Evolutionary conservation across 768 basidiomycete species (phyloP).

Genomic region (Macrocybe gigantea): DNA sequence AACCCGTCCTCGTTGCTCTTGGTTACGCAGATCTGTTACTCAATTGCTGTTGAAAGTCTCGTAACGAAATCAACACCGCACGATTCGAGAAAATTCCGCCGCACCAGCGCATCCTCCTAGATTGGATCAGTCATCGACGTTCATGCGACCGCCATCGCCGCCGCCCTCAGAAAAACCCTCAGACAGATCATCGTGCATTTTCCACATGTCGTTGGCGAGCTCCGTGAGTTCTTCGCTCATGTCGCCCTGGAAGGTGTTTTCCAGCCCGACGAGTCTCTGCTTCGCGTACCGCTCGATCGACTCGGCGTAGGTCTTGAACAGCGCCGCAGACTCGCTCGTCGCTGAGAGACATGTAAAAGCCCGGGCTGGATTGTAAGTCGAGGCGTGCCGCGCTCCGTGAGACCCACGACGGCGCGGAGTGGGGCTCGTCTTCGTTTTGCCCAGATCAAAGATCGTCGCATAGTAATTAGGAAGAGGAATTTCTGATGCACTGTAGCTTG

Average conservation of each 20-base stretch:
- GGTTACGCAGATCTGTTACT: too few species aligned
- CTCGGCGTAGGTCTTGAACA: slow-evolving; percentile 48
- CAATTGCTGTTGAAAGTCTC: too few species aligned
- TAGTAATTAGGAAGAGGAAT: too few species aligned
- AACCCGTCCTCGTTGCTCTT: too few species aligned
- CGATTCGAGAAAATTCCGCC: not conserved
- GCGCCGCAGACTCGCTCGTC: slow-evolving; percentile 27
- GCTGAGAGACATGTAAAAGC: slow-evolving; percentile 43
- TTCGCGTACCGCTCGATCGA: slow-evolving; percentile 40
- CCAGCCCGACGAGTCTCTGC: slow-evolving; percentile 24
- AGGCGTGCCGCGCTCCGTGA: too few species aligned
- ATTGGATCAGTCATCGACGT: slow-evolving; percentile 8
- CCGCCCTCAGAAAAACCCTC: too few species aligned
- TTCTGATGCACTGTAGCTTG: too few species aligned
- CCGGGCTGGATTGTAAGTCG: too few species aligned
- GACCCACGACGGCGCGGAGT: too few species aligned
- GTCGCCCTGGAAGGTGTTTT: too few species aligned
- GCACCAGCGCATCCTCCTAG: not conserved
- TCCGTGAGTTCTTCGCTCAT: slow-evolving; percentile 48
- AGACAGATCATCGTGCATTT: slow-evolving; percentile 39
- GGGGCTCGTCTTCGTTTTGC: too few species aligned
- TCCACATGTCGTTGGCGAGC: slow-evolving; percentile 54
- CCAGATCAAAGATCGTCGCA: too few species aligned
- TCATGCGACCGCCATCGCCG: slow-evolving; percentile 16
- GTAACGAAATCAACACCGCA: not conserved